Evolutionary conservation across 2,329 filamentous ascomycete genomes (phyloP), one percentile per base, ranked within the genome.

Genomic region (Botrytis deweyae): DNA sequence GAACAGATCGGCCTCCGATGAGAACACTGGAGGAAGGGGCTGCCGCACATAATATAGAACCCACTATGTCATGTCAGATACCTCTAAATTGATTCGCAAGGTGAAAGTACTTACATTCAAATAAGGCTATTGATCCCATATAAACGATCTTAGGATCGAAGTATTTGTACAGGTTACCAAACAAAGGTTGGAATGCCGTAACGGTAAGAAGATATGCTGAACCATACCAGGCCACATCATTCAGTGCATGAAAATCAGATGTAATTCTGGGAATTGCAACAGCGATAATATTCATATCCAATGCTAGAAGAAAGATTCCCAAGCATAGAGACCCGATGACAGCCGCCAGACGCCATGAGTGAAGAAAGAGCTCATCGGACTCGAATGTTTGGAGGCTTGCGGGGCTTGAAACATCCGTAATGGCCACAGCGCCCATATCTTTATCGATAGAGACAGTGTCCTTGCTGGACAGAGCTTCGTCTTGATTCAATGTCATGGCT

Each of bases 181-280:
- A 75, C 25, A 46, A 36, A 16, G 75, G 72, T 10, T 75, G 74
- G 38, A 74, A 74, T 20, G 73, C 63, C 4, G 82, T 84, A 61
- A 84, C 78, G 7, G 84, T 84, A 78, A 86, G 82, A 75, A 81
- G 75, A 73, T 80, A 81, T 3, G 79, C 78, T 18, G 58, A 55
- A 18, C 72, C 70, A 46, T 67, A 74, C 69, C 69, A 90, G 44
- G 85, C 84, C n/a, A 88, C 84, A 74, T 88, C 86, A 14, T 82
- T 78, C 3, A 88, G 80, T n/a, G 22, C 80, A 62, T 70, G 77
- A 78, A 22, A 76, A 73, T 55, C 72, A 74, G 86, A 83, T 3
- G 86, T 87, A 77, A 88, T 87, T 75, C 84, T 85, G 40, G 86
- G 86, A 59, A 88, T 87, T 18, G 86, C 86, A 63, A 38, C 52